These are phyloP conservation scores for Penicillium cinerascens DNA, from an alignment of 495 filamentous ascomycete genomes.

Conservation along the genomic window DNA sequence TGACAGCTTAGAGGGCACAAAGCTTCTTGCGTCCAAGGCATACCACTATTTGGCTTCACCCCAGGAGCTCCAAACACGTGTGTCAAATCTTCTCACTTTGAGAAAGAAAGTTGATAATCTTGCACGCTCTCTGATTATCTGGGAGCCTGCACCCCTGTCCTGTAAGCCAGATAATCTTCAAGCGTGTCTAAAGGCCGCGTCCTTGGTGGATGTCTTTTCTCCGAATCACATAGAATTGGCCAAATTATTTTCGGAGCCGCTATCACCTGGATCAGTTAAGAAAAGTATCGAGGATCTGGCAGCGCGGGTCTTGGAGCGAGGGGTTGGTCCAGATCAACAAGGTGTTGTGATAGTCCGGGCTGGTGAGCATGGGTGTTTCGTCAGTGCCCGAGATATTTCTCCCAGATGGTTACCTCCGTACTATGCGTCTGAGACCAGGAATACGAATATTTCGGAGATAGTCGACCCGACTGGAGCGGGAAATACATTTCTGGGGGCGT, in stretches of 20 bases:
- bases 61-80: conserved; percentile 40
- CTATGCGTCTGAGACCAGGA: conserved; percentile 4
- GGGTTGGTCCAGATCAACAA: conserved; percentile 18
- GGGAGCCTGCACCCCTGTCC: conserved; percentile 34
- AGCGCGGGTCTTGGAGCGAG: conserved; percentile 10
- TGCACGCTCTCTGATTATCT: conserved; percentile 29
- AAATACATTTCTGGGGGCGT: conserved; percentile 36
- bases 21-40: conserved; percentile 45
- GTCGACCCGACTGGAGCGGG: conserved; percentile 38
- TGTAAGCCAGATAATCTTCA: conserved; percentile 23
- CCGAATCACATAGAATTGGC: conserved; percentile 38
- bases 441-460: conserved; percentile 5
- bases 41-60: conserved; percentile 68
- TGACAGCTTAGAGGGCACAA: conserved; percentile 3
- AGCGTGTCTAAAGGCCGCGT: conserved; percentile 18
- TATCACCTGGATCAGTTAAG: conserved; percentile 1
- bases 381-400: conserved; percentile 6
- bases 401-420: conserved; percentile 31
- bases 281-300: conserved; percentile 23
- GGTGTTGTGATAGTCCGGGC: conserved; percentile 27
- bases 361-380: conserved; percentile 31
- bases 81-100: conserved; percentile 8
- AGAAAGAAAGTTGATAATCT: conserved; percentile 7
- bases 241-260: conserved; percentile 13
- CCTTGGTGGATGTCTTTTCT: conserved; percentile 32